phyloP scores from a whole-genome alignment of 768 basidiomycete species.

The Trametes villosa region DNA sequence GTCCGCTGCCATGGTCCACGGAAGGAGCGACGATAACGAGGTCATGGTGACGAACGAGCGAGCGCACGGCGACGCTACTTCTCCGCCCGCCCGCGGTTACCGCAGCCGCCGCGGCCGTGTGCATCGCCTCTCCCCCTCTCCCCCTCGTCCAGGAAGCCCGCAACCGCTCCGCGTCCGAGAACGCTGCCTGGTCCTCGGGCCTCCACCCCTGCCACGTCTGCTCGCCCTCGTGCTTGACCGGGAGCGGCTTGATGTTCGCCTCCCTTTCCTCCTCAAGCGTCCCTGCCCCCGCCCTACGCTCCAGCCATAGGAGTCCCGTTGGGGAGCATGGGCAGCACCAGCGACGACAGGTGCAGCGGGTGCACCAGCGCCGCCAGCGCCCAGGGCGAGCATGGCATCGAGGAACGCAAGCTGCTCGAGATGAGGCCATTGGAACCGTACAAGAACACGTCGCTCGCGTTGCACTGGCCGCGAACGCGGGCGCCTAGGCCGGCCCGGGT shows the following conservation, averaged over 20 bases:
- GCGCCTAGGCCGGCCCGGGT: conserved; percentile 72
- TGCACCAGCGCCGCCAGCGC: conserved; percentile 71
- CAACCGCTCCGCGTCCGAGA: conserved; percentile 43
- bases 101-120: background rate
- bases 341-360: conserved; percentile 42
- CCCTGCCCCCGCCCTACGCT: conserved; percentile 39
- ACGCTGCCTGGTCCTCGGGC: conserved; percentile 33
- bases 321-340: conserved; percentile 78
- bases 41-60: too few species aligned
- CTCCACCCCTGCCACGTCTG: conserved; percentile 38
- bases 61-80: too few species aligned
- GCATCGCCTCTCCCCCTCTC: conserved; percentile 28
- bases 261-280: too few species aligned
- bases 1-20: too few species aligned
- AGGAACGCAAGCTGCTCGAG: conserved; percentile 52
- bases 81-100: conserved; percentile 14
- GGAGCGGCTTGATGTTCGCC: conserved; percentile 38
- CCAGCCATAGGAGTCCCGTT: conserved; percentile 57
- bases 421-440: conserved; percentile 51
- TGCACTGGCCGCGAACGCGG: conserved; percentile 46
- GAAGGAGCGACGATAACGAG: background rate
- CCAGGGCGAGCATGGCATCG: conserved; percentile 76
- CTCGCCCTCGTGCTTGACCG: conserved; percentile 28
- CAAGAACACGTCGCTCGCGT: conserved; percentile 51
- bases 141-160: conserved; percentile 42